phyloP scores from a whole-genome alignment of 306 rosid species.

The Arachis stenosperma region DNA sequence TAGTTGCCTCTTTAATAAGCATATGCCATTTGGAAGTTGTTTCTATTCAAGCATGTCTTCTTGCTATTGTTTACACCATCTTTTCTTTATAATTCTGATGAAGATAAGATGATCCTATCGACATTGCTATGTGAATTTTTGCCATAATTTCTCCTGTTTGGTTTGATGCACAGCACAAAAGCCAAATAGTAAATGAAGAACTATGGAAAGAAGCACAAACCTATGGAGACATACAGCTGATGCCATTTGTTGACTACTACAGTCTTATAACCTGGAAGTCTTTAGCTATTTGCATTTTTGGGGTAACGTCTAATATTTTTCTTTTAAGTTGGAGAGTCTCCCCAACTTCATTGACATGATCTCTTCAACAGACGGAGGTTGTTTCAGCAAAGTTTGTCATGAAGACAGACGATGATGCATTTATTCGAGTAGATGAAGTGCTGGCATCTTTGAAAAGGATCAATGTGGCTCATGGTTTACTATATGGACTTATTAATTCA shows the following conservation, averaged over 20 bases:
- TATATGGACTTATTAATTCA: slow-evolving; percentile 91
- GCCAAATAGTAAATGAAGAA: slow-evolving; percentile 90
- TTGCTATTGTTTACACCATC: slow-evolving; percentile 8
- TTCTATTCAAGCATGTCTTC: slow-evolving; percentile 24
- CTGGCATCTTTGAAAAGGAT: slow-evolving; percentile 70
- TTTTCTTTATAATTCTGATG: slow-evolving; percentile 25
- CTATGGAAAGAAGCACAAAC: slow-evolving; percentile 93
- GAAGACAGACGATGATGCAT: slow-evolving; percentile 99
- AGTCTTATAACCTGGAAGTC: slow-evolving; percentile 97
- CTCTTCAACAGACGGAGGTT: slow-evolving; percentile 80
- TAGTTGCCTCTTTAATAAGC: slow-evolving; percentile 6
- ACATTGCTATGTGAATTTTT: slow-evolving; percentile 19
- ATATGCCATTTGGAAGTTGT: slow-evolving; percentile 20
- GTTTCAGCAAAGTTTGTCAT: slow-evolving; percentile 91
- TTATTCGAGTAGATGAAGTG: slow-evolving; percentile 91
- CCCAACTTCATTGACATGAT: slow-evolving; percentile 43
- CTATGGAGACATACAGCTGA: slow-evolving; percentile 89
- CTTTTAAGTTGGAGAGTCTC: slow-evolving; percentile 34
- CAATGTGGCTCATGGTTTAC: slow-evolving; percentile 61
- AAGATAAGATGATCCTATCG: slow-evolving; percentile 16
- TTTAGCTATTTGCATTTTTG: slow-evolving; percentile 90
- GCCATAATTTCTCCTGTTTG: slow-evolving; percentile 44
- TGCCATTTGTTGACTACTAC: slow-evolving; percentile 99
- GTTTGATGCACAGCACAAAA: slow-evolving; percentile 88
- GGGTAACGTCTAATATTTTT: slow-evolving; percentile 67